Evolutionary conservation across 352 stramenopile species (phyloP), one percentile per base, ranked within the genome.

Genomic region (Globisporangium paddicum): DNA sequence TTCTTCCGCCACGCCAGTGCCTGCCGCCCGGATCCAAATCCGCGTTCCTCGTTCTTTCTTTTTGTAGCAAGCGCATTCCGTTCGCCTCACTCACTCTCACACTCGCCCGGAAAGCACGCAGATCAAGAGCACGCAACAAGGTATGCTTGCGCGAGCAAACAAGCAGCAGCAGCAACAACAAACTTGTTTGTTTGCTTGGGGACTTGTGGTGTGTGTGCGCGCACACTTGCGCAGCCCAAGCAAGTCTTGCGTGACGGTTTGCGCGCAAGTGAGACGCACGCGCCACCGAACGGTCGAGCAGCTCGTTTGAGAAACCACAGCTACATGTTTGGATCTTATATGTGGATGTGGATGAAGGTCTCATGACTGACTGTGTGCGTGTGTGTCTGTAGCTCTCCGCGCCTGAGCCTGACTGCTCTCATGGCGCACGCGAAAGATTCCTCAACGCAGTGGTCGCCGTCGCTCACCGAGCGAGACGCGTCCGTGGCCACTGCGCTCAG

Each of bases 261-360:
- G 28, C 28, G 28, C 28, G 28, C 28, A 32, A 32, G 28, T n/a
- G 28, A 3, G 3, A 32, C 28, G 28, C 28, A 32, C 28, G 28
- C 47, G 47, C 47, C 47, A 28, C 35, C 50, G 50, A 56, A 56
- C 21, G 19, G 50, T 41, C 28, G 47, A 53, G 35, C 16, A 56
- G 50, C 32, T 56, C 50, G 18, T 46, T 56, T 34, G 26, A 16
- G 7, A 23, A 48, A 48, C n/a, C n/a, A n/a, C n/a, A n/a, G n/a
- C 34, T 38, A 38, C 35, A 14, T 41, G 35, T 41, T n/a, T n/a
- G n/a, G n/a, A n/a, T n/a, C n/a, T n/a, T n/a, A n/a, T n/a, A n/a
- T n/a, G n/a, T n/a, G n/a, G n/a, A n/a, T n/a, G n/a, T n/a, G n/a
- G n/a, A n/a, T n/a, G n/a, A n/a, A n/a, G n/a, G n/a, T n/a, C n/a